These are phyloP conservation scores for Clathrospora elynae DNA, from an alignment of 2,329 filamentous ascomycete genomes.

Conservation along the genomic window DNA sequence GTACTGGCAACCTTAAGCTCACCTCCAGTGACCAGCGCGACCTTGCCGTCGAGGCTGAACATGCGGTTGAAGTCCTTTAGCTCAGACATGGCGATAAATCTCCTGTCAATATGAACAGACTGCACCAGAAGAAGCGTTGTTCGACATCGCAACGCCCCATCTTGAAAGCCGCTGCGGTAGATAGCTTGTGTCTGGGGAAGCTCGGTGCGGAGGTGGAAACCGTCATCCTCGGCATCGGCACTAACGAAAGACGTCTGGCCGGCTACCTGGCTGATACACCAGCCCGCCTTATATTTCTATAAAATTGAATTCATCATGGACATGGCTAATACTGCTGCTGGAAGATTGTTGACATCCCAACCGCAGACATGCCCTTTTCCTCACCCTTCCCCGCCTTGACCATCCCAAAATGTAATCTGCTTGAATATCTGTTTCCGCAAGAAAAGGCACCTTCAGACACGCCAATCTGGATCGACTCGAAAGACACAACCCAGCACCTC, in stretches of 20 bases:
- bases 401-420: slow-evolving; percentile 54
- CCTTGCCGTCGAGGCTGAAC: slow-evolving; percentile 47
- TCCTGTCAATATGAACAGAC: background rate
- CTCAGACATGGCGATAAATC: slow-evolving; percentile 36
- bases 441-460: slow-evolving; percentile 44
- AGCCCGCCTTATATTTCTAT: slow-evolving; percentile 10
- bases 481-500: slow-evolving; percentile 50
- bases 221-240: slow-evolving; percentile 34
- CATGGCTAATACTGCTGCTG: no score
- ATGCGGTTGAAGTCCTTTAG: slow-evolving; percentile 41
- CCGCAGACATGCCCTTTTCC: slow-evolving; percentile 48
- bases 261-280: slow-evolving; percentile 27
- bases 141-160: slow-evolving; percentile 14
- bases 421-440: slow-evolving; percentile 43
- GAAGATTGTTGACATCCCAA: no score
- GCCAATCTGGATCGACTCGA: slow-evolving; percentile 59
- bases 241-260: slow-evolving; percentile 8
- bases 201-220: slow-evolving; percentile 25
- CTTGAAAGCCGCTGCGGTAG: slow-evolving; percentile 15
- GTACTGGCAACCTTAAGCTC: slow-evolving; percentile 1
- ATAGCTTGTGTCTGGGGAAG: slow-evolving; percentile 21
- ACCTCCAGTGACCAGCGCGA: slow-evolving; percentile 47
- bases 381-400: slow-evolving; percentile 52
- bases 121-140: background rate
- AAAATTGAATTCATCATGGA: no score